Evolutionary conservation across 148 eudicot species (phyloP).

Genomic region (Polygonum aviculare): DNA sequence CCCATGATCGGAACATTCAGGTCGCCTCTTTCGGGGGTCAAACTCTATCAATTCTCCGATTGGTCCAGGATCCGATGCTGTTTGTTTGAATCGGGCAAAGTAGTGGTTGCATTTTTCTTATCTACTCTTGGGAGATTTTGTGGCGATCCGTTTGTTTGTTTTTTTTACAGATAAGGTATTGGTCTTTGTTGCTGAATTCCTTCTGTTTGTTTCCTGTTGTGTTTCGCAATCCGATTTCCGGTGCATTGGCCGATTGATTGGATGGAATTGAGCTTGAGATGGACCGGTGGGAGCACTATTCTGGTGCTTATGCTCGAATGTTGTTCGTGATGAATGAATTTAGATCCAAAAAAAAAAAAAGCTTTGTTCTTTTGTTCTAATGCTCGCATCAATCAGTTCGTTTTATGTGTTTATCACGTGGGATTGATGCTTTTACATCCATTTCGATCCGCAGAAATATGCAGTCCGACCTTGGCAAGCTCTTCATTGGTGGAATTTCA

Average conservation of each 20-base stretch:
- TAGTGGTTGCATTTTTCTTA: slow-evolving; percentile 12
- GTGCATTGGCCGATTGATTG: slow-evolving; percentile 2
- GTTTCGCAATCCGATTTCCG: background rate
- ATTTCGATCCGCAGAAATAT: slow-evolving; percentile 30
- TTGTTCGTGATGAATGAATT: background rate
- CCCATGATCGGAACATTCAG: slow-evolving; percentile 10
- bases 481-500: slow-evolving; percentile 77
- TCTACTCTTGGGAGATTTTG: slow-evolving; percentile 14
- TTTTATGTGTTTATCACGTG: background rate
- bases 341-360: background rate
- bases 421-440: slow-evolving; percentile 1
- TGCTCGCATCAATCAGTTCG: background rate
- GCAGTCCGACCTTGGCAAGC: slow-evolving; percentile 80
- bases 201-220: background rate
- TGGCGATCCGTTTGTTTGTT: slow-evolving; percentile 17
- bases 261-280: slow-evolving; percentile 9
- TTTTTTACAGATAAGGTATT: slow-evolving; percentile 22
- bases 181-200: background rate
- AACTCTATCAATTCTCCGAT: background rate
- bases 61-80: slow-evolving; percentile 26
- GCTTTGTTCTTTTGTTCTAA: background rate
- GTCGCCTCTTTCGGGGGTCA: background rate
- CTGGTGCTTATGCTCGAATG: background rate
- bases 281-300: background rate
- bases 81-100: slow-evolving; percentile 22